Conservation (phyloP, 1,284 basidiomycete genomes). For the Ustilago cynodontis region DNA sequence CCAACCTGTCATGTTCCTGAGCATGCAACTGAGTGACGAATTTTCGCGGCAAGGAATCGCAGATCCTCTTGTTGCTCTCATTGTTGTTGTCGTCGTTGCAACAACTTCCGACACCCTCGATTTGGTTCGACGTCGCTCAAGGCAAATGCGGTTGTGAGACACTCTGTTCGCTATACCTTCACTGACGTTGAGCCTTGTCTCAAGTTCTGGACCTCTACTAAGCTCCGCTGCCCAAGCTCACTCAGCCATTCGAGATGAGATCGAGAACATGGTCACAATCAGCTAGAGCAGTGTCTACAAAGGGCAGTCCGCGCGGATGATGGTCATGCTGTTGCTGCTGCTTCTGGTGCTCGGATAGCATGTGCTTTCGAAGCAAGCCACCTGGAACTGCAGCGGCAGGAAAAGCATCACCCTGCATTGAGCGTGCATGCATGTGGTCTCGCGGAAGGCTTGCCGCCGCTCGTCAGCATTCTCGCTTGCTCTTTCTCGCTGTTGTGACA, state of each 20-base stretch:
- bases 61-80: too few species aligned
- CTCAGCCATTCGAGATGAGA: too few species aligned
- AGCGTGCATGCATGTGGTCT: background rate
- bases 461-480: background rate
- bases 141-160: conserved; percentile 10
- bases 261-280: too few species aligned
- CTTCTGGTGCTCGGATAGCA: background rate
- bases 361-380: conserved; percentile 2
- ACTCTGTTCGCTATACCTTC: conserved; percentile 2
- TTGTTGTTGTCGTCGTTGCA: too few species aligned
- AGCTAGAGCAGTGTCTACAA: too few species aligned
- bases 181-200: background rate
- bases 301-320: too few species aligned
- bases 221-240: too few species aligned
- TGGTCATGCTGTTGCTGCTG: too few species aligned
- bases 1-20: conserved; percentile 9
- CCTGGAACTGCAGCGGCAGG: conserved; percentile 5
- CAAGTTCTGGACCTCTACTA: background rate
- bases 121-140: background rate
- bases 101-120: background rate
- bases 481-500: conserved; percentile 8
- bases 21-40: conserved; percentile 12
- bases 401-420: conserved; percentile 7
- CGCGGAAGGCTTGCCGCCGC: conserved; percentile 3
- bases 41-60: background rate